Evolutionary conservation across 2,329 filamentous ascomycete genomes (phyloP), one percentile per base, ranked within the genome.

Genomic region (Lasiodiplodia citricola): DNA sequence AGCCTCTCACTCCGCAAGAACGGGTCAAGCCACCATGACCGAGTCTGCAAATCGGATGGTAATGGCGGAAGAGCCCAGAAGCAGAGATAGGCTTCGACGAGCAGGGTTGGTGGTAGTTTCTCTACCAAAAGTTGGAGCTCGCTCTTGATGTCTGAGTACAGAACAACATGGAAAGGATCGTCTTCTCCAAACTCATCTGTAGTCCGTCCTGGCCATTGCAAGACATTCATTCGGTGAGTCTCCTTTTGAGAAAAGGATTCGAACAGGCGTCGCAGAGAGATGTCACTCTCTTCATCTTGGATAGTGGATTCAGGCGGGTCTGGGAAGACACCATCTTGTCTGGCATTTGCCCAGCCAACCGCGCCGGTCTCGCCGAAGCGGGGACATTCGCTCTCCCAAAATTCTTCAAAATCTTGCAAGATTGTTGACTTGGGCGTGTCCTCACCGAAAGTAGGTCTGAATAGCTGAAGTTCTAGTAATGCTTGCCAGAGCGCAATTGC

Each of bases 351-450:
- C 94, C 94, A 97, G 0, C 94, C 93, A 70, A 85, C 83, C 2
- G 93, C 90, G 2, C 83, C 84, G 0, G 80, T 75, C 73, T 98
- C 95, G 11, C 95, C 95, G 66, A 97, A 86, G 6, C 95, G 87
- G 0, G 91, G 83, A 0, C 88, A 85, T 75, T 97, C 95, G 68
- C 89, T 92, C 69, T 97, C 93, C 96, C 96, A 98, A 71, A 96
- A 97, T 2, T 90, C 85, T 58, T 87, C 83, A 70, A 97, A 92
- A 41, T 58, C 58, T n/a, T 37, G 37, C 25, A 71, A 51, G 3
- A 68, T 31, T 8, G 37, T 38, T 14, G 68, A 25, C 11, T 52
- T 55, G 5, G 75, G 67, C 23, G 16, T 51, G 35, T 25, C 28
- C 6, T 55, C 37, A 4, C 54, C 25, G 10, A 73, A 64, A 11